These are phyloP conservation scores for Pleurotus giganteus DNA, from an alignment of 768 basidiomycete species.

Conservation along the genomic window DNA sequence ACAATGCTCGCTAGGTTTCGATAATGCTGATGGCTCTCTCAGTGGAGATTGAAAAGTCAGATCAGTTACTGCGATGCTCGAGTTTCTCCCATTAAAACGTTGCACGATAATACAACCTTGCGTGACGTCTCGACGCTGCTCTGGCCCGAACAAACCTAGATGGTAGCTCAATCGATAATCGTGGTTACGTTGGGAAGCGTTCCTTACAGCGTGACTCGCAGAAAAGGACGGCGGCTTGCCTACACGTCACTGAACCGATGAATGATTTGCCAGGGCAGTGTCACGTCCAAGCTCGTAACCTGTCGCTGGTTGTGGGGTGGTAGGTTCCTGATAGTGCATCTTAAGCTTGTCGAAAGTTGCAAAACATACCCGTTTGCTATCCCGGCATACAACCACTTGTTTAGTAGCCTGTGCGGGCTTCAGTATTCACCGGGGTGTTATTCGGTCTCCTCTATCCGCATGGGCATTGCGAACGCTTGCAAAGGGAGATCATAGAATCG, in stretches of 20 bases:
- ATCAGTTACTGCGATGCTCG: slow-evolving; percentile 1
- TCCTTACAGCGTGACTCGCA: neutral
- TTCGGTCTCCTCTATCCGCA: too few species aligned
- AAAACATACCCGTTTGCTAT: too few species aligned
- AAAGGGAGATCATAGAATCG: too few species aligned
- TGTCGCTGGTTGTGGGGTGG: too few species aligned
- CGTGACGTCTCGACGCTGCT: neutral
- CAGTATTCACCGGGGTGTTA: too few species aligned
- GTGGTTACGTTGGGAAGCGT: neutral
- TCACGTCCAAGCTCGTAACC: too few species aligned
- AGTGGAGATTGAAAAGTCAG: neutral
- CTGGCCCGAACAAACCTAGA: slow-evolving; percentile 3
- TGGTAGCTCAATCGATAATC: neutral
- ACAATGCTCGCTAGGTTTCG: neutral
- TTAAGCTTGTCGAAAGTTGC: too few species aligned
- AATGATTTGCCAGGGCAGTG: too few species aligned
- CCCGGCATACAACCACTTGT: too few species aligned
- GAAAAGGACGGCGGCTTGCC: neutral
- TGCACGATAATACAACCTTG: slow-evolving; percentile 8
- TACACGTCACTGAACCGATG: neutral
- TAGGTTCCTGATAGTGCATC: too few species aligned
- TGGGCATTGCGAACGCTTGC: too few species aligned
- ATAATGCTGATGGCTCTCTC: neutral
- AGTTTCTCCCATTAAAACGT: neutral
- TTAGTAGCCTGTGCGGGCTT: too few species aligned